Percentiles rank a stretch among this genome's conserved stretches.
phyloP scores from a whole-genome alignment of 2,329 filamentous ascomycete genomes.

The Erysiphe neolycopersici region DNA sequence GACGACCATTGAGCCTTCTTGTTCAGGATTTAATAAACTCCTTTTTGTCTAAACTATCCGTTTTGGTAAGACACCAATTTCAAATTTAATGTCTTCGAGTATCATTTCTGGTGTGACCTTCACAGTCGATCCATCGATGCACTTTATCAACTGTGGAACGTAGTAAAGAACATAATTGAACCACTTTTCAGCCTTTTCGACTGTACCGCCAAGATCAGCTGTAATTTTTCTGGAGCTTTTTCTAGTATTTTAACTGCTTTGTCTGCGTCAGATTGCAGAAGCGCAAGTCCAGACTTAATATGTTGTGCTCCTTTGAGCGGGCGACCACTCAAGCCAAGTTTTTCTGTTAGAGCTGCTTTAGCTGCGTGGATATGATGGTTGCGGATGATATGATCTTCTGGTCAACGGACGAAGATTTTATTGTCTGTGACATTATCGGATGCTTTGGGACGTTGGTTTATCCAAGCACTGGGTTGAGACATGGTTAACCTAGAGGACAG shows the following conservation, averaged over 20 bases:
- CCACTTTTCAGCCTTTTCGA: background rate
- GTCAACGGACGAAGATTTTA: too few species aligned
- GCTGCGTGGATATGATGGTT: too few species aligned
- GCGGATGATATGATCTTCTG: too few species aligned
- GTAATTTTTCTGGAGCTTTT: background rate
- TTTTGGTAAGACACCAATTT: background rate
- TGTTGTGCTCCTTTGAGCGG: background rate
- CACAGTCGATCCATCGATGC: background rate
- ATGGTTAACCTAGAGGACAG: too few species aligned
- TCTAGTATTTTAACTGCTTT: background rate
- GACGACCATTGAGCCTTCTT: background rate
- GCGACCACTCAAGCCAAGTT: background rate
- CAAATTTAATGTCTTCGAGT: background rate
- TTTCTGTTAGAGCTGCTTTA: too few species aligned
- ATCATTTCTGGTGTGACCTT: background rate
- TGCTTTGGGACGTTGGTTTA: too few species aligned
- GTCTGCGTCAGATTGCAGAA: background rate
- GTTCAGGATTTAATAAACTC: background rate
- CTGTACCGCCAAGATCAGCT: background rate
- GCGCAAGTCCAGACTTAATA: background rate
- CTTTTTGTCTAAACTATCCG: background rate
- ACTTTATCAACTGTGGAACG: background rate
- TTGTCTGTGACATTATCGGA: too few species aligned
- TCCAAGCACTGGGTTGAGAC: too few species aligned
- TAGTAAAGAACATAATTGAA: background rate